These are phyloP conservation scores for Musa troglodytarum DNA, from an alignment of 176 grass and related monocot genomes.

Conservation along the genomic window DNA sequence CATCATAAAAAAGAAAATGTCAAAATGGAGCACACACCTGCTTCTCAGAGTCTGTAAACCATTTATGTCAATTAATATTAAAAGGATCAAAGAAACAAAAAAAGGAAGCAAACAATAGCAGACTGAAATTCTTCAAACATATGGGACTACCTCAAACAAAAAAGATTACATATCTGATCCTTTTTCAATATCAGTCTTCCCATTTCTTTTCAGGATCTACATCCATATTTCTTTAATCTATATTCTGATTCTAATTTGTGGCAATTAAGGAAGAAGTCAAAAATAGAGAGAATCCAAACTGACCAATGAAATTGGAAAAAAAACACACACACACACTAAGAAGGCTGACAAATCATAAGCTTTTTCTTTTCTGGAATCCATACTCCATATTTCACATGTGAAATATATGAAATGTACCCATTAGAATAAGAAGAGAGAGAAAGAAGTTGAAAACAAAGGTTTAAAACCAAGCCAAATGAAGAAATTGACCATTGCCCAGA, in stretches of 20 bases:
- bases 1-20: not conserved
- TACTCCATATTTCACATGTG: not conserved
- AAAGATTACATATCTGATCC: not conserved
- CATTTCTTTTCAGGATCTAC: not conserved
- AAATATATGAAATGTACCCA: not conserved
- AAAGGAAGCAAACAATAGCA: not conserved
- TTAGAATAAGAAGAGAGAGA: not conserved
- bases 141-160: not conserved
- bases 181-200: not conserved
- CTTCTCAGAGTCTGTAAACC: not conserved
- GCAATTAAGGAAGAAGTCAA: not conserved
- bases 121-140: not conserved
- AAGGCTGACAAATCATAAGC: not conserved
- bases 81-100: not conserved
- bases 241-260: not conserved
- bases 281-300: not conserved
- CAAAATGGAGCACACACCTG: not conserved
- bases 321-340: too few species aligned
- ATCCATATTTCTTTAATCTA: not conserved
- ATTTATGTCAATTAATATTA: not conserved
- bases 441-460: not conserved
- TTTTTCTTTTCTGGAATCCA: not conserved
- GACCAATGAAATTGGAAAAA: not conserved
- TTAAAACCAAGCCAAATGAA: not conserved
- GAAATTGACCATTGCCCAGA: not conserved